phyloP scores from a whole-genome alignment of 2,329 filamentous ascomycete genomes.

The Ophiocordyceps polyrhachis-furcata region DNA sequence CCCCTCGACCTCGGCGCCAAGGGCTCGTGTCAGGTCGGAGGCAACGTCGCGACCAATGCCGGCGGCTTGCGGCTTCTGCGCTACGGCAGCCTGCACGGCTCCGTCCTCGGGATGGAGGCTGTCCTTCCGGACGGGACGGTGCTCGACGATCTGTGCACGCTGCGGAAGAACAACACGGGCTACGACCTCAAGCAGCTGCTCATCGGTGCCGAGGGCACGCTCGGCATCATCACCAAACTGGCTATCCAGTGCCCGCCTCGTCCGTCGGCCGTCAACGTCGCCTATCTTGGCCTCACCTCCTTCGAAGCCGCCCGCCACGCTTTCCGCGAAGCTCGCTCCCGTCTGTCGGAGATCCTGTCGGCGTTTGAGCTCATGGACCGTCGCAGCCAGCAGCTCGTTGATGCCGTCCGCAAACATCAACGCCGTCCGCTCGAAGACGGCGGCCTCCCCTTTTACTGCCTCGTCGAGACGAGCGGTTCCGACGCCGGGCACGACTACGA shows the following conservation, averaged over 20 bases:
- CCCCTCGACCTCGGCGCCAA: constrained; percentile 95
- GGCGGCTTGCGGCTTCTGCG: constrained; percentile 76
- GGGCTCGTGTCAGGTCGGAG: constrained; percentile 89
- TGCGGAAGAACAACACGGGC: constrained; percentile 97
- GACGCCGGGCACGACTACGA: constrained; percentile 85
- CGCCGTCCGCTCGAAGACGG: constrained; percentile 52
- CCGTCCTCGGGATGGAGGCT: constrained; percentile 77
- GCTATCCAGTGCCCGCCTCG: constrained; percentile 80
- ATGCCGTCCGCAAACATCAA: constrained; percentile 52
- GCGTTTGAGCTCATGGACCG: constrained; percentile 97
- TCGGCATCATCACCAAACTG: constrained; percentile 82
- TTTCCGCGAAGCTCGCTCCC: constrained; percentile 73
- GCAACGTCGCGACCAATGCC: constrained; percentile 90
- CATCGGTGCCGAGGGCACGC: constrained; percentile 86
- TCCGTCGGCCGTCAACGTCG: constrained; percentile 79
- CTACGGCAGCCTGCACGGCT: constrained; percentile 90
- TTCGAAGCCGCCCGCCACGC: constrained; percentile 78
- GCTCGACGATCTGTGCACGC: constrained; percentile 67
- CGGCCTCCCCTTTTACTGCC: constrained; percentile 83
- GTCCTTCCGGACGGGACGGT: constrained; percentile 88
- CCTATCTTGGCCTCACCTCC: constrained; percentile 78
- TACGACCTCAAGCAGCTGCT: constrained; percentile 96
- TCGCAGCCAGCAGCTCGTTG: constrained; percentile 60
- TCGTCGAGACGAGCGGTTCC: constrained; percentile 90
- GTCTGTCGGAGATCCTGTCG: constrained; percentile 87